A percentile compares a stretch with the other conserved stretches of the same genome.
phyloP scores from a whole-genome alignment of 306 rosid genomes.

The Casuarina glauca region DNA sequence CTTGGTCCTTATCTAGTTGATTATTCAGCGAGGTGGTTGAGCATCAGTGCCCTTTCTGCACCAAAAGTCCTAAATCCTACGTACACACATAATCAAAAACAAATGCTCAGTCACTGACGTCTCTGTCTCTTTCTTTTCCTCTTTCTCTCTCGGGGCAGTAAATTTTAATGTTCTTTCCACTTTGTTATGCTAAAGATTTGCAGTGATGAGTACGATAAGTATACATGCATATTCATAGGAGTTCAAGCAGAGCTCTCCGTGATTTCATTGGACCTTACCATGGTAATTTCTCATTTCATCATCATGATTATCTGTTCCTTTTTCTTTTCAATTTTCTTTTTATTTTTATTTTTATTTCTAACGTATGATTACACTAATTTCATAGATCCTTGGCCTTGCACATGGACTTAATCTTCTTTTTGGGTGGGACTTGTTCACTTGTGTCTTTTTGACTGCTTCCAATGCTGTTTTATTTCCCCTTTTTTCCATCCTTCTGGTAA shows the following conservation, averaged over 20 bases:
- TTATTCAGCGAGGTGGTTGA: background rate
- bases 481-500: constrained; percentile 73
- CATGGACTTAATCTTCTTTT: constrained; percentile 85
- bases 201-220: constrained; percentile 72
- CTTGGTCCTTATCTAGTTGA: constrained; percentile 25
- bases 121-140: background rate
- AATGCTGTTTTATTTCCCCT: constrained; percentile 62
- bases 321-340: background rate
- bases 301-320: background rate
- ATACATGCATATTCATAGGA: constrained; percentile 81
- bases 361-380: constrained; percentile 34
- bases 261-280: constrained; percentile 81
- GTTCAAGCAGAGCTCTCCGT: constrained; percentile 82
- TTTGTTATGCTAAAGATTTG: constrained; percentile 61
- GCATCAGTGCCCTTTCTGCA: constrained; percentile 9
- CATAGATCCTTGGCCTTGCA: constrained; percentile 80
- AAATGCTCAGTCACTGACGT: constrained; percentile 4
- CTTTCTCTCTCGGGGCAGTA: constrained; percentile 9
- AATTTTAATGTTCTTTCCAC: constrained; percentile 22
- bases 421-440: constrained; percentile 96
- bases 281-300: constrained; percentile 52
- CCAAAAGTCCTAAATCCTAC: background rate
- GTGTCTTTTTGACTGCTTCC: constrained; percentile 77
- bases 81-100: background rate
- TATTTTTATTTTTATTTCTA: background rate